Evolutionary conservation across 331 rosid species (phyloP).

Genomic region (Rhamnella rubrinervis): DNA sequence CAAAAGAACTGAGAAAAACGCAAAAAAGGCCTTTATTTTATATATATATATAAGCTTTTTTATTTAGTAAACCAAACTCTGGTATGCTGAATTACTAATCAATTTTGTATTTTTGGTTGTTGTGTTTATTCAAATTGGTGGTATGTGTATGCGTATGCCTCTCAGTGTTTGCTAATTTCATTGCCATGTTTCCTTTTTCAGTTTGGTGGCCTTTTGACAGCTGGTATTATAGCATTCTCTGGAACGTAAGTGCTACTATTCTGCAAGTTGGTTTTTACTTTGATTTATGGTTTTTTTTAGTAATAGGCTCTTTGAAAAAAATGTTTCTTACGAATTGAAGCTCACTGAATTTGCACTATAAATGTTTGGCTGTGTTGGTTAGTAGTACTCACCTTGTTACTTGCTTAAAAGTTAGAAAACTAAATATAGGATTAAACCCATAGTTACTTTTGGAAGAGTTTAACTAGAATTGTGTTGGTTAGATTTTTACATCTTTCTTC

Average conservation of each 20-base stretch:
- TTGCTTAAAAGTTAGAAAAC: not conserved
- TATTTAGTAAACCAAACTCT: too few species aligned
- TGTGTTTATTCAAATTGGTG: too few species aligned
- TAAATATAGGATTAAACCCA: not conserved
- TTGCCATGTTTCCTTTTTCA: constrained; percentile 29
- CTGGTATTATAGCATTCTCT: constrained; percentile 84
- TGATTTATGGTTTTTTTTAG: not conserved
- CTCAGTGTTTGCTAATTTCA: constrained; percentile 4
- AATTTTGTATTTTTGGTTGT: too few species aligned
- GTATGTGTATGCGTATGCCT: too few species aligned
- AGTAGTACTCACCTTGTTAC: not conserved
- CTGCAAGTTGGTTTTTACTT: not conserved
- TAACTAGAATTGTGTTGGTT: not conserved
- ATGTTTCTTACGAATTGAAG: not conserved
- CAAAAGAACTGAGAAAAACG: too few species aligned
- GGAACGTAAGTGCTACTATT: constrained; percentile 70
- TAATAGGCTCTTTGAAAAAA: not conserved
- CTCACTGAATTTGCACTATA: not conserved
- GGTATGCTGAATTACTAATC: too few species aligned
- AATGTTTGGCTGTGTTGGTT: not conserved
- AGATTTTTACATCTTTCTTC: not conserved
- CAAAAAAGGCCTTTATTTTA: too few species aligned
- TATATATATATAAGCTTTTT: too few species aligned
- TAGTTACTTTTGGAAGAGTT: not conserved
- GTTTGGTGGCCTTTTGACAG: constrained; percentile 87